A percentile compares a stretch with the other conserved stretches of the same genome.
Conservation (phyloP, 805 yeast genomes). For the Hanseniaspora lachancei region DNA sequence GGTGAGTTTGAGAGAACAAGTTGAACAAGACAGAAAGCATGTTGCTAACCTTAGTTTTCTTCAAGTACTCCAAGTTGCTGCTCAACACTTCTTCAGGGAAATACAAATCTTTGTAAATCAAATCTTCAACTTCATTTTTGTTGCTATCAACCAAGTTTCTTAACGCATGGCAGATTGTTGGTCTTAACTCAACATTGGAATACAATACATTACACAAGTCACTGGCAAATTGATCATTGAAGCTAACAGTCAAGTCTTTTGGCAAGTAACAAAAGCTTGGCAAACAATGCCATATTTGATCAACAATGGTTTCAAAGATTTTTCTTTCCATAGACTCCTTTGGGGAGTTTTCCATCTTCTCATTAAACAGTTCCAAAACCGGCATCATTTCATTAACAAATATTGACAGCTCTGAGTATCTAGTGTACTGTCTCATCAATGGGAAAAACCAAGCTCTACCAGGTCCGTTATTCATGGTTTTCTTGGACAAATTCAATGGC, state of each 20-base stretch:
- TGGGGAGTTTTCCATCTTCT: conserved; percentile 33
- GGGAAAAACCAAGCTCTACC: conserved; percentile 97
- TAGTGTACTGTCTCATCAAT: conserved; percentile 70
- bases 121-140: conserved; percentile 14
- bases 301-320: conserved; percentile 71
- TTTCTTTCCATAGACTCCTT: conserved; percentile 57
- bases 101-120: conserved; percentile 44
- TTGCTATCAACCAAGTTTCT: conserved; percentile 68
- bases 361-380: conserved; percentile 40
- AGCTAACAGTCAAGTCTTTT: conserved; percentile 48
- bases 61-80: conserved; percentile 47
- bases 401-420: conserved; percentile 52
- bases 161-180: conserved; percentile 70
- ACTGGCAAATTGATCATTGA: conserved; percentile 68
- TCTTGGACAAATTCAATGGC: conserved; percentile 60
- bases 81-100: conserved; percentile 46
- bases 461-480: conserved; percentile 25
- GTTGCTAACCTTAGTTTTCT: conserved; percentile 50
- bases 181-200: conserved; percentile 60
- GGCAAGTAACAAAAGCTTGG: conserved; percentile 87
- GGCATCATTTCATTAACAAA: conserved; percentile 59
- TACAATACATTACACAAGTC: conserved; percentile 61
- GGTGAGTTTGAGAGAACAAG: conserved; percentile 77
- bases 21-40: conserved; percentile 78
- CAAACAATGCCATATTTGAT: conserved; percentile 83